Evolutionary conservation across 2,329 filamentous ascomycete genomes (phyloP).

Genomic region (Penicillium sp.): DNA sequence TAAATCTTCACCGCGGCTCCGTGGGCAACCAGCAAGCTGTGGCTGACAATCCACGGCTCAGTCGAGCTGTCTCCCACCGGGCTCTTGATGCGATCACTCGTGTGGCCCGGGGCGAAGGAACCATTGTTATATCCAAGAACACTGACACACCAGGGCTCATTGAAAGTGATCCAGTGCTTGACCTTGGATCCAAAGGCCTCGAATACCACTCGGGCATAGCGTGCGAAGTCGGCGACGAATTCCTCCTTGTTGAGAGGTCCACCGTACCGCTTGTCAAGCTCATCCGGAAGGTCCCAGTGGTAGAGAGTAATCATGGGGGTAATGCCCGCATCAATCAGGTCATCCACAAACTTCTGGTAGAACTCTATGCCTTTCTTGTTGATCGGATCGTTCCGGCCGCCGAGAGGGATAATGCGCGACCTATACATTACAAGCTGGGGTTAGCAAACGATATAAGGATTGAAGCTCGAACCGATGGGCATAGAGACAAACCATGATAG

Average conservation of each 20-base stretch:
- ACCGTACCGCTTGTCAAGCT: constrained; percentile 74
- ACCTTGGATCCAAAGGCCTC: constrained; percentile 69
- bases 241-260: constrained; percentile 77
- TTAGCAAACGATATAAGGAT: not conserved
- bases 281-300: constrained; percentile 85
- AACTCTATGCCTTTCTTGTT: constrained; percentile 75
- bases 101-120: constrained; percentile 76
- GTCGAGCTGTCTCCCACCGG: constrained; percentile 68
- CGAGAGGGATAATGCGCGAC: constrained; percentile 79
- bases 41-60: constrained; percentile 80
- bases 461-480: not conserved
- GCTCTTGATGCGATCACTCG: constrained; percentile 70
- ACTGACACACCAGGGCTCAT: constrained; percentile 83
- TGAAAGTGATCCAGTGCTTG: constrained; percentile 87
- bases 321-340: constrained; percentile 72
- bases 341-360: constrained; percentile 76
- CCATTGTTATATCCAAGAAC: constrained; percentile 78
- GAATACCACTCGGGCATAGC: constrained; percentile 75
- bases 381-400: constrained; percentile 75
- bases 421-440: constrained; percentile 14
- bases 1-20: constrained; percentile 78
- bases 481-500: constrained; percentile 59
- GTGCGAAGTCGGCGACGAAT: constrained; percentile 76
- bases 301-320: constrained; percentile 78
- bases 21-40: constrained; percentile 77